Percentiles rank a stretch among this genome's conserved stretches.
These are phyloP conservation scores for Phytophthora hibernalis DNA, from an alignment of 352 stramenopile genomes.

Conservation along the genomic window DNA sequence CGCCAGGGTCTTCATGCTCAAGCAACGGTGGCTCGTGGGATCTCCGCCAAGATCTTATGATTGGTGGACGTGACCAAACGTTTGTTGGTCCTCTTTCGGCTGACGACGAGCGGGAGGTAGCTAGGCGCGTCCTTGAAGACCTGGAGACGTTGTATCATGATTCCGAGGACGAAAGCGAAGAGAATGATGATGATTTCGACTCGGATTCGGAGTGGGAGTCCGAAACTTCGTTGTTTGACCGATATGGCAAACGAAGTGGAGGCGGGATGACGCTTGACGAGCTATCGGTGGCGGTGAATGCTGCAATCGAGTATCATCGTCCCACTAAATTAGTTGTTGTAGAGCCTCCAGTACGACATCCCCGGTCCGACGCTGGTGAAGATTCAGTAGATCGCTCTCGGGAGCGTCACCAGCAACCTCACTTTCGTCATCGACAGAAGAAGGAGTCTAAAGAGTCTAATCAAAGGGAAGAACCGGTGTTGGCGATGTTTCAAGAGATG, in stretches of 20 bases:
- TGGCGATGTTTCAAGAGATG: constrained; percentile 34
- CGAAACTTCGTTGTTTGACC: constrained; percentile 2
- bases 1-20: constrained; percentile 14
- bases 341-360: not conserved
- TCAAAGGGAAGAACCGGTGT: constrained; percentile 3
- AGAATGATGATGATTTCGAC: constrained; percentile 9
- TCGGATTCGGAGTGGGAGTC: constrained; percentile 22
- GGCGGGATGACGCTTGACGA: constrained; percentile 54
- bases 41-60: not conserved
- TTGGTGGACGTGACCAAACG: not conserved
- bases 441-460: not conserved
- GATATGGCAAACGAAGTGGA: constrained; percentile 2
- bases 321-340: constrained; percentile 3
- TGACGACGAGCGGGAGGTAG: constrained; percentile 33
- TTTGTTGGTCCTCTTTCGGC: constrained; percentile 7
- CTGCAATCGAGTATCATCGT: constrained; percentile 59
- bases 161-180: constrained; percentile 11
- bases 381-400: not conserved
- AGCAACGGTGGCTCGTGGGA: constrained; percentile 9
- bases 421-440: not conserved
- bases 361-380: not conserved
- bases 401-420: not conserved
- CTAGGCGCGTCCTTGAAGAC: constrained; percentile 53
- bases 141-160: constrained; percentile 59
- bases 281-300: constrained; percentile 60